phyloP scores from a whole-genome alignment of 2,329 filamentous ascomycete genomes.

The Stenocarpella maydis region DNA sequence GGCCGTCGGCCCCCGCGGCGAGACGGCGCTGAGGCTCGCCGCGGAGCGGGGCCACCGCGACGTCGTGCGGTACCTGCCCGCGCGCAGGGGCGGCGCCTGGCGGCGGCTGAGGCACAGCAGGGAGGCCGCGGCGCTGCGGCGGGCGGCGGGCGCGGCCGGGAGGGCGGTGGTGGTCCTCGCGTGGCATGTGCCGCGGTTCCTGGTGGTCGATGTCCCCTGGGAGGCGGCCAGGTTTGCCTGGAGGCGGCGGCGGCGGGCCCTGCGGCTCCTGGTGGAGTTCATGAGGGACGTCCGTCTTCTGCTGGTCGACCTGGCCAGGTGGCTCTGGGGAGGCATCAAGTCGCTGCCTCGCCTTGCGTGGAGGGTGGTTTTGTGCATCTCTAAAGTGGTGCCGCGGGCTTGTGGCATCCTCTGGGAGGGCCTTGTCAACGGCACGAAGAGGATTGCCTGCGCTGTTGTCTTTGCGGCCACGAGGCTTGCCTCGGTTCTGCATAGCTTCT shows the following conservation, averaged over 20 bases:
- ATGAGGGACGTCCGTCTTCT: neutral
- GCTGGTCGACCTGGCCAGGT: neutral
- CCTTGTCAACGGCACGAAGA: conserved; percentile 29
- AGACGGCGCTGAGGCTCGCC: conserved; percentile 55
- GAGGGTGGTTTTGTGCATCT: neutral
- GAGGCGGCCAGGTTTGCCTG: neutral
- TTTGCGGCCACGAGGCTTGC: conserved; percentile 41
- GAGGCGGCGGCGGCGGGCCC: neutral
- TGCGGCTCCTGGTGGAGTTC: neutral
- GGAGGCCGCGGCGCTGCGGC: neutral
- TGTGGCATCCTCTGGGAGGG: neutral
- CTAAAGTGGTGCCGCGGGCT: neutral
- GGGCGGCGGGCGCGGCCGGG: neutral
- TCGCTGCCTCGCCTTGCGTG: neutral
- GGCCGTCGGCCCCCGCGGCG: conserved; percentile 54
- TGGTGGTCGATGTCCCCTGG: neutral
- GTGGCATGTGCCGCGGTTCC: neutral
- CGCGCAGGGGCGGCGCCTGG: conserved; percentile 49
- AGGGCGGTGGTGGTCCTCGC: neutral
- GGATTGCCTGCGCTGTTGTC: conserved; percentile 39
- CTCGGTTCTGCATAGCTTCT: conserved; percentile 48
- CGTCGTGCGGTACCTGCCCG: conserved; percentile 53
- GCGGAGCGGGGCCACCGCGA: conserved; percentile 51
- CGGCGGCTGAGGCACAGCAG: conserved; percentile 43
- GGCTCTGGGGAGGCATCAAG: neutral